Evolutionary conservation across 345 rosid species (phyloP).

Genomic region (Hevea brasiliensis): DNA sequence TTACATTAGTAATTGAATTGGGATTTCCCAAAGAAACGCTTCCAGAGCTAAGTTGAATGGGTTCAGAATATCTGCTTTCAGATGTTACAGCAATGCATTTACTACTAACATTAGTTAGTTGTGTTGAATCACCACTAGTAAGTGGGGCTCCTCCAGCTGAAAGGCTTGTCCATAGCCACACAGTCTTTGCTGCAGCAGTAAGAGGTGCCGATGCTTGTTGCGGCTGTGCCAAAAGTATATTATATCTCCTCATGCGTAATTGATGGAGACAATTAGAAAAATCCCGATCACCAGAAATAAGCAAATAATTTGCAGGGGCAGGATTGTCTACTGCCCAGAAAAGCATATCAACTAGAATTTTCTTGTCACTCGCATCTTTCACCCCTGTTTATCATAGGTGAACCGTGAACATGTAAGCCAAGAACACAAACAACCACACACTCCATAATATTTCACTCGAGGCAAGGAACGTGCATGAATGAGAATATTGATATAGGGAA

Average conservation of each 20-base stretch:
- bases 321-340: slow-evolving; percentile 95
- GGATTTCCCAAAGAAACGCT: slow-evolving; percentile 20
- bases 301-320: slow-evolving; percentile 83
- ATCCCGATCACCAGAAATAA: slow-evolving; percentile 90
- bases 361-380: slow-evolving; percentile 98
- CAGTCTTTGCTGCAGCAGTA: slow-evolving; percentile 72
- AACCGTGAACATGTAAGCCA: neutral
- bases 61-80: slow-evolving; percentile 32
- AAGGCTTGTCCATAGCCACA: slow-evolving; percentile 87
- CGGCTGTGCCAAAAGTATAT: slow-evolving; percentile 89
- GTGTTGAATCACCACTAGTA: slow-evolving; percentile 38
- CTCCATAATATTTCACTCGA: neutral
- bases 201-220: slow-evolving; percentile 67
- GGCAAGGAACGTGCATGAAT: neutral
- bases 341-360: slow-evolving; percentile 88
- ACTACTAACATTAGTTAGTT: neutral
- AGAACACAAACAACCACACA: neutral
- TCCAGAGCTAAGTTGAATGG: slow-evolving; percentile 32
- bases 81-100: slow-evolving; percentile 25
- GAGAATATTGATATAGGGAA: neutral
- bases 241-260: slow-evolving; percentile 84
- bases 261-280: slow-evolving; percentile 93
- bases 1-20: slow-evolving; percentile 26
- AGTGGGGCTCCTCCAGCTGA: slow-evolving; percentile 73
- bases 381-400: slow-evolving; percentile 49